phyloP scores from a whole-genome alignment of 192 early-diverging fungal species.

The Spinellus fusiger region DNA sequence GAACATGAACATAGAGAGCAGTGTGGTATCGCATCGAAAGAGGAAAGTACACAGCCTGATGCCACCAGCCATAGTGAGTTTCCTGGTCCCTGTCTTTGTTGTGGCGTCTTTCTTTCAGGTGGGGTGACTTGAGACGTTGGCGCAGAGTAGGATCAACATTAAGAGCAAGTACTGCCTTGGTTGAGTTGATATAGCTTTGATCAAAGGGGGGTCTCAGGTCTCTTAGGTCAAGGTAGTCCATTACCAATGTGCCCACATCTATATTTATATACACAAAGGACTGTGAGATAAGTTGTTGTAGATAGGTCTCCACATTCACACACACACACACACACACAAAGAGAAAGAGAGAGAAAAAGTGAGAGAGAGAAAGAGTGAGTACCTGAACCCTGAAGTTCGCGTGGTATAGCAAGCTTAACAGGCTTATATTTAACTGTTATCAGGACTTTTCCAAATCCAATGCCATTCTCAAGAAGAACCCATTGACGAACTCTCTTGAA shows the following conservation, averaged over 20 bases:
- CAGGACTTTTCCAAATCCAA: conserved; percentile 23
- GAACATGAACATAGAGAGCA: conserved; percentile 12
- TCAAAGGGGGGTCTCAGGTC: conserved; percentile 11
- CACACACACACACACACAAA: no score
- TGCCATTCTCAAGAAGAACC: conserved; percentile 21
- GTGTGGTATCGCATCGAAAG: conserved; percentile 19
- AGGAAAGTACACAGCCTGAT: conserved; percentile 15
- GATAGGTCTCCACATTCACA: background rate
- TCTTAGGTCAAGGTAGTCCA: conserved; percentile 6
- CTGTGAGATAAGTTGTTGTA: background rate
- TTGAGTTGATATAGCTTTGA: background rate
- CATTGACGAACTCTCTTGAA: conserved; percentile 14
- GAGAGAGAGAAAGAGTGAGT: no score
- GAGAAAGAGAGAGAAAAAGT: no score
- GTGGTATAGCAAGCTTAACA: conserved; percentile 15
- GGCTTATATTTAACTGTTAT: conserved; percentile 23
- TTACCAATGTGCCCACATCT: conserved; percentile 22
- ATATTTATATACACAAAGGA: background rate
- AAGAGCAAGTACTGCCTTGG: conserved; percentile 4
- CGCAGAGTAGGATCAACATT: conserved; percentile 16
- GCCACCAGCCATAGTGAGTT: conserved; percentile 1
- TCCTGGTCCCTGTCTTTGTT: background rate
- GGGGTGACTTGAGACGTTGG: conserved; percentile 6
- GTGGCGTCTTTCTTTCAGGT: background rate
- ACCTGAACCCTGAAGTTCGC: conserved; percentile 6